Percentiles rank a stretch among this genome's conserved stretches.
Conservation (phyloP, 2,329 filamentous ascomycete species). For the Botrytis hyacinthi region DNA sequence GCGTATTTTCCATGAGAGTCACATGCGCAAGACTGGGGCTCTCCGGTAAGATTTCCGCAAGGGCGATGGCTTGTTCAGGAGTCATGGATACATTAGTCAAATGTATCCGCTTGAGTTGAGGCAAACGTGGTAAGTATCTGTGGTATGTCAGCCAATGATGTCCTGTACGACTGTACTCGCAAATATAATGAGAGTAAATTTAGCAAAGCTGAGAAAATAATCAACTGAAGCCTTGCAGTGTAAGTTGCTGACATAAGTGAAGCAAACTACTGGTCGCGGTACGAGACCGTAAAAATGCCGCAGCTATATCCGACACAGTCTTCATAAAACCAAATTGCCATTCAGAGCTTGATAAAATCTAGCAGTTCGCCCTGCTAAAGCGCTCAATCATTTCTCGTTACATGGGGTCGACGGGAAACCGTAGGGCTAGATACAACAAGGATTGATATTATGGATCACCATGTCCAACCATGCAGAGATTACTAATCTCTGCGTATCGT, state of each 20-base stretch:
- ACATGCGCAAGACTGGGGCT: constrained; percentile 78
- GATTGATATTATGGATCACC: constrained; percentile 1
- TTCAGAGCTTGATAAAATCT: background rate
- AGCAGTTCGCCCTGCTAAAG: background rate
- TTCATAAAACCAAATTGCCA: background rate
- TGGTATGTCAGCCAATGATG: constrained; percentile 14
- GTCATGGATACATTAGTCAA: constrained; percentile 80
- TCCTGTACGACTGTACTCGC: background rate
- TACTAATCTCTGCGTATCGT: constrained; percentile 11
- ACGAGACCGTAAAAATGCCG: constrained; percentile 1
- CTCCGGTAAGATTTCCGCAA: constrained; percentile 89
- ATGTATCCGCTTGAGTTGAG: constrained; percentile 77
- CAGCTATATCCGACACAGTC: background rate
- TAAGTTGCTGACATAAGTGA: constrained; percentile 13
- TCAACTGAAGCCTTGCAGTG: background rate
- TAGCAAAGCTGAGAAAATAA: constrained; percentile 14
- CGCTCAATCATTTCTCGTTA: background rate
- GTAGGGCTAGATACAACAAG: constrained; percentile 8
- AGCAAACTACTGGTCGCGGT: constrained; percentile 13
- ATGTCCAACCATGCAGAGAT: background rate
- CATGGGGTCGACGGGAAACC: background rate
- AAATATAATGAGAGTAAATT: background rate
- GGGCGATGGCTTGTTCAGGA: constrained; percentile 82
- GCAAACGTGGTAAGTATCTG: constrained; percentile 76
- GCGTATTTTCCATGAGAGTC: constrained; percentile 78